Base-by-base conservation (phyloP, 495 filamentous ascomycete species). In the Platismatia glauca region DNA sequence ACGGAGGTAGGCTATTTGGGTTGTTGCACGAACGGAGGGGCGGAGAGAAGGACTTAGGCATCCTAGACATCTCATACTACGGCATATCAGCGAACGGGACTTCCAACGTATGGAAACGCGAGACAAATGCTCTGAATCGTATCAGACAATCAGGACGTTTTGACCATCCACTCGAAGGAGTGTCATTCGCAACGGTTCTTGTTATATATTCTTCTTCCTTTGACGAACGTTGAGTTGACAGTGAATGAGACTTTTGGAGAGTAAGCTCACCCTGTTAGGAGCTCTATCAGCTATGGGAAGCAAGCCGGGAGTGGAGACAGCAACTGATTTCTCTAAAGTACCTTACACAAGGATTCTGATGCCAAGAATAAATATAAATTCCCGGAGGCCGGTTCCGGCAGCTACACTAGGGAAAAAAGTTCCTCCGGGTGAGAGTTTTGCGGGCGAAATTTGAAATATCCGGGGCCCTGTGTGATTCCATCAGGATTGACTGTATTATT, bases 131-230 rank as follows among this genome's bases (percentile, higher is more conserved):
- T 18, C 16, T 37, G 16, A 31, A 55, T 35, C 41, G 31, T 46
- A 33, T 64, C 62, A 64, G 62, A 58, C 35, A 64, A 7, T 41
- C 41, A 53, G 38, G 24, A 64, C 12, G 27, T 34, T 38, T 29
- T 67, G 79, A 84, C 86, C 85, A 87, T 74, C 71, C 82, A 79
- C 75, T 75, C 69, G 65, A 64, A 71, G 63, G 75, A 75, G 81
- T 81, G 84, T 94, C 89, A 92, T 85, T 88, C 89, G 91, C 92
- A 95, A 90, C 91, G 91, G 91, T 96, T 96, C 91, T 85, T 77
- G 69, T 75, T 72, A 71, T 72, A 66, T 69, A 70, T 73, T 75
- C 72, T 72, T 85, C 82, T 81, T 85, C 82, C 78, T 76, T 58
- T 69, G 62, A 67, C 63, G 67, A 41, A 52, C 59, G 44, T 50